Evolutionary conservation across 257 asterid species (phyloP).

Genomic region (Solanum tarijense): DNA sequence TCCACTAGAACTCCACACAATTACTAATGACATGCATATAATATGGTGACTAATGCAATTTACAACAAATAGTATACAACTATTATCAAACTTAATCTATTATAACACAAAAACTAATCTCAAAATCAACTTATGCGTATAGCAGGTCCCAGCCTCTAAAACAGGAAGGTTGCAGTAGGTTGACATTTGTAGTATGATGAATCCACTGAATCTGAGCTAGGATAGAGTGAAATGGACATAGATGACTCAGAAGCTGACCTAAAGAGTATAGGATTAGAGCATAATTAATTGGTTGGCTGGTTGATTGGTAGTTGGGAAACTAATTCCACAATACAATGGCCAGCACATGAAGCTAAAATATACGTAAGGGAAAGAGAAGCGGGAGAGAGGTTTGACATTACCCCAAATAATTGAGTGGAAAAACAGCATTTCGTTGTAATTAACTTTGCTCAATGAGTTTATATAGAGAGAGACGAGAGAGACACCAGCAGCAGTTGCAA

Average conservation of each 20-base stretch:
- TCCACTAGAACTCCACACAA: neutral
- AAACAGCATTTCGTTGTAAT: neutral
- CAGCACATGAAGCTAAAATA: neutral
- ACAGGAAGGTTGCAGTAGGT: neutral
- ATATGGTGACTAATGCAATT: neutral
- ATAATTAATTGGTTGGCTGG: neutral
- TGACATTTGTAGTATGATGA: neutral
- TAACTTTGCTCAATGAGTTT: neutral
- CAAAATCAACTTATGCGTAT: neutral
- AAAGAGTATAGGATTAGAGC: neutral
- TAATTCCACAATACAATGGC: neutral
- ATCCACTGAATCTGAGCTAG: neutral
- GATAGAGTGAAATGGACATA: neutral
- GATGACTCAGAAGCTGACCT: neutral
- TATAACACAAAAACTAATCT: neutral
- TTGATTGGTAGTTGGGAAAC: neutral
- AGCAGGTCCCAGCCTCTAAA: neutral
- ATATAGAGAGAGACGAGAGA: neutral
- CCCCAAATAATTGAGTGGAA: neutral
- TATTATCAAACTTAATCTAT: neutral
- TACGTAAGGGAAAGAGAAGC: neutral
- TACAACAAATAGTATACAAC: neutral
- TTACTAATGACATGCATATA: neutral
- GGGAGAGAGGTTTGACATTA: neutral
- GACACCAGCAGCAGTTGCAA: neutral